Percentiles rank a stretch among this genome's conserved stretches.
Conservation (phyloP, 495 filamentous ascomycete genomes). For the Aspergillus heteromorphus region DNA sequence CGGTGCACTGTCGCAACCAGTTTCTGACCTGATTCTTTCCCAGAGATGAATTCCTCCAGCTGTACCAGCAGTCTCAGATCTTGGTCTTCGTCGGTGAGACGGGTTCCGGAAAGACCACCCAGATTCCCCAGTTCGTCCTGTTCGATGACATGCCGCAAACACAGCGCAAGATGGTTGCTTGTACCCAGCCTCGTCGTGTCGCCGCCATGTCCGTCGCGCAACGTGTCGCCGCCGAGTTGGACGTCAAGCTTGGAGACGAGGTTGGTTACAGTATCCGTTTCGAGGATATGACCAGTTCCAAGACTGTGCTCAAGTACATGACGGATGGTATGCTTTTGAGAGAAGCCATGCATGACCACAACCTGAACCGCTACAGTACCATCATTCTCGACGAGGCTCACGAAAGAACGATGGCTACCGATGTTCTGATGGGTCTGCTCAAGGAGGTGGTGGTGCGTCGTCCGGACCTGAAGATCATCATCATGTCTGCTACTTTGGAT, state of each 20-base stretch:
- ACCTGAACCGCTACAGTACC: slow-evolving; percentile 86
- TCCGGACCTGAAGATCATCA: slow-evolving; percentile 88
- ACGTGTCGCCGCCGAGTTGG: slow-evolving; percentile 96
- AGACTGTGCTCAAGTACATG: slow-evolving; percentile 98
- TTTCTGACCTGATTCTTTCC: not conserved
- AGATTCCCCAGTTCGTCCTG: slow-evolving; percentile 96
- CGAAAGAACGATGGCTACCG: slow-evolving; percentile 91
- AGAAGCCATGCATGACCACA: slow-evolving; percentile 96
- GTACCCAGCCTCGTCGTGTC: slow-evolving; percentile 96
- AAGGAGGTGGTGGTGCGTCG: slow-evolving; percentile 77
- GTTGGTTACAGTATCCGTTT: slow-evolving; percentile 99
- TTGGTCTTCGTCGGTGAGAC: slow-evolving; percentile 99
- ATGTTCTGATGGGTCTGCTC: slow-evolving; percentile 91
- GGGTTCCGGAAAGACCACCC: slow-evolving; percentile 97
- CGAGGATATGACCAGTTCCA: slow-evolving; percentile 86
- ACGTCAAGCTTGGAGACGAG: slow-evolving; percentile 88
- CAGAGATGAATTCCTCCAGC: slow-evolving; percentile 85
- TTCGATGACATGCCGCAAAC: slow-evolving; percentile 92
- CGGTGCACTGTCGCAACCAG: not conserved
- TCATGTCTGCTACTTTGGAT: slow-evolving; percentile 98
- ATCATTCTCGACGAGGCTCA: slow-evolving; percentile 99
- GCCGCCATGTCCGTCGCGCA: slow-evolving; percentile 99
- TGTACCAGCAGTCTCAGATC: slow-evolving; percentile 90
- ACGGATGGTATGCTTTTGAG: slow-evolving; percentile 98
- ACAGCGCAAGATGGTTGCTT: slow-evolving; percentile 83